Percentiles rank a stretch among this genome's conserved stretches.
These are phyloP conservation scores for Tetradesmus obliquus DNA, from an alignment of 139 green algal species.

Conservation along the genomic window DNA sequence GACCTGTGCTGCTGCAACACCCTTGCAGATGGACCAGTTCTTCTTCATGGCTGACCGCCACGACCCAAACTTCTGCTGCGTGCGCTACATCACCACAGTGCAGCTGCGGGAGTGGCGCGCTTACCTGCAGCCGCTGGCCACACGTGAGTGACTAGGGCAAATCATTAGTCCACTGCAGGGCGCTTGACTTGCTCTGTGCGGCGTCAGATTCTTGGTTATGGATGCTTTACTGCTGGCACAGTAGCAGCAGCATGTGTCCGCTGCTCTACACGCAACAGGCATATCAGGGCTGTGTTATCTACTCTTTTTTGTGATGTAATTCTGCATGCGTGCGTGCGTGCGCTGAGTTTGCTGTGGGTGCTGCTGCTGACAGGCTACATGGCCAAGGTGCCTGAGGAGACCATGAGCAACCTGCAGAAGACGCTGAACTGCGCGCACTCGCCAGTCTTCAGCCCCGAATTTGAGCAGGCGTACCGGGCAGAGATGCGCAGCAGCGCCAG, in stretches of 20 bases:
- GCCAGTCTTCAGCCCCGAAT: conserved; percentile 11
- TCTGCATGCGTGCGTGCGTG: background rate
- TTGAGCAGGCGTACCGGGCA: conserved; percentile 30
- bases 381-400: conserved; percentile 35
- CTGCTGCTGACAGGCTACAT: conserved; percentile 19
- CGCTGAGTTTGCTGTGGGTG: background rate
- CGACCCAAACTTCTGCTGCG: conserved; percentile 1
- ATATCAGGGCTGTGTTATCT: background rate
- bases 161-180: too few relatives aligned
- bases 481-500: conserved; percentile 26
- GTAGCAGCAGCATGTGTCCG: background rate
- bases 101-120: conserved; percentile 41
- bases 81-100: conserved; percentile 35
- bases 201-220: too few relatives aligned
- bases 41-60: conserved; percentile 48
- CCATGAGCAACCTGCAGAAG: conserved; percentile 32
- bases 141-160: background rate
- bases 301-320: background rate
- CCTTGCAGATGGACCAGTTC: conserved; percentile 39
- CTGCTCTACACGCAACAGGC: background rate
- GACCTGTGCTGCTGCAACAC: background rate
- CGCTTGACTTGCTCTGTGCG: too few relatives aligned
- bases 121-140: conserved; percentile 39
- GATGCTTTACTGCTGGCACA: background rate
- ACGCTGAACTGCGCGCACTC: conserved; percentile 9